phyloP scores from a whole-genome alignment of 352 stramenopile genomes.

The Globisporangium cylindrosporum region DNA sequence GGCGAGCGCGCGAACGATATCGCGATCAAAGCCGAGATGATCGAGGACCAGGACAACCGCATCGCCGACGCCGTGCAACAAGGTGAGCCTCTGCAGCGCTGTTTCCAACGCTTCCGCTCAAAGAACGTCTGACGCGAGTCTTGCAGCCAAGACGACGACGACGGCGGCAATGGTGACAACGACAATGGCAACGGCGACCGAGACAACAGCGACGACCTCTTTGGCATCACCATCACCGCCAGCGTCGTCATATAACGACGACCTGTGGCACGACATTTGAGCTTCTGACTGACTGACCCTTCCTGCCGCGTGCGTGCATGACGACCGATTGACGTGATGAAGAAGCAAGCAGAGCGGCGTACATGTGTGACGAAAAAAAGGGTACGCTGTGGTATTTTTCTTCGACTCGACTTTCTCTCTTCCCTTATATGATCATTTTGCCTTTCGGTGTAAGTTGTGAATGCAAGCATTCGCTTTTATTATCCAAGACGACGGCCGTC shows the following conservation, averaged over 20 bases:
- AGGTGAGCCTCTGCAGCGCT: conserved; percentile 70
- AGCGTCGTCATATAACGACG: conserved; percentile 13
- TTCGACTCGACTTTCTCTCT: background rate
- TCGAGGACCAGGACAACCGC: conserved; percentile 81
- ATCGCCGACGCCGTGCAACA: conserved; percentile 75
- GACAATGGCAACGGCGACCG: no score
- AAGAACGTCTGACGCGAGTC: conserved; percentile 52
- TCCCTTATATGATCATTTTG: background rate
- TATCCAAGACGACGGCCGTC: background rate
- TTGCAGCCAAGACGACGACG: background rate
- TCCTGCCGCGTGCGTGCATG: no score
- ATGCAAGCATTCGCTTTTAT: background rate
- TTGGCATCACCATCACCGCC: background rate
- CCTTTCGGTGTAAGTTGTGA: background rate
- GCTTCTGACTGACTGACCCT: background rate
- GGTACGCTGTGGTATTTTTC: background rate
- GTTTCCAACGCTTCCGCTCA: conserved; percentile 76
- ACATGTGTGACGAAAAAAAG: background rate
- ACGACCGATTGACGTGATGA: background rate
- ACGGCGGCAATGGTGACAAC: background rate
- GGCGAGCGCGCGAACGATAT: conserved; percentile 67
- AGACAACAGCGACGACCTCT: background rate
- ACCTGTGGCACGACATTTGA: conserved; percentile 17
- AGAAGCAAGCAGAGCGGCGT: background rate
- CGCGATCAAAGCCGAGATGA: conserved; percentile 64